phyloP scores from a whole-genome alignment of 768 basidiomycete genomes.

The Filobasidium wieringae region DNA sequence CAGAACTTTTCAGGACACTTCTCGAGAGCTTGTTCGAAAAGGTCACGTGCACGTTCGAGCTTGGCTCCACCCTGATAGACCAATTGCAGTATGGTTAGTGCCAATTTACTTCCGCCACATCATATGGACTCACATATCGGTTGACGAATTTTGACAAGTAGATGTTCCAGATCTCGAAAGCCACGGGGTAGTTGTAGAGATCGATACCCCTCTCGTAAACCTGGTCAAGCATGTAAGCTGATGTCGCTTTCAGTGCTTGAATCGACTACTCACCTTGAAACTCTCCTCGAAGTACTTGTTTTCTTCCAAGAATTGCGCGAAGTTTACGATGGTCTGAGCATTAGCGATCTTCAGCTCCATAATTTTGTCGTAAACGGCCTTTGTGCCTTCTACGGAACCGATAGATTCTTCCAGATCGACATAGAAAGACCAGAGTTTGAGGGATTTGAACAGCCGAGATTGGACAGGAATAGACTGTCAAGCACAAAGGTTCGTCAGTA shows the following conservation, averaged over 20 bases:
- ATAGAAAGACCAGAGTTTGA: slow-evolving; percentile 98
- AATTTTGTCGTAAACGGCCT: slow-evolving; percentile 90
- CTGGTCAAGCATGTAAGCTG: too few species aligned
- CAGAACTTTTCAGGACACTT: slow-evolving; percentile 91
- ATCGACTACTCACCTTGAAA: slow-evolving; percentile 85
- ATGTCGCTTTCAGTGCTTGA: too few species aligned
- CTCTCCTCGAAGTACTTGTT: slow-evolving; percentile 97
- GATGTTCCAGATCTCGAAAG: slow-evolving; percentile 98
- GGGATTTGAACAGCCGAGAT: slow-evolving; percentile 83
- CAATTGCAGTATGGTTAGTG: neutral
- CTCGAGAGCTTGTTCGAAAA: slow-evolving; percentile 94
- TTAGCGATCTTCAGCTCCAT: slow-evolving; percentile 93
- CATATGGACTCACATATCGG: slow-evolving; percentile 60
- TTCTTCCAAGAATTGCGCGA: slow-evolving; percentile 91
- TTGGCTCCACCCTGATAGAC: slow-evolving; percentile 68
- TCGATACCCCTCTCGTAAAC: slow-evolving; percentile 96
- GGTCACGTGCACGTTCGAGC: slow-evolving; percentile 86
- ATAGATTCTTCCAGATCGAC: slow-evolving; percentile 96
- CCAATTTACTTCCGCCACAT: neutral
- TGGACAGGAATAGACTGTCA: slow-evolving; percentile 68
- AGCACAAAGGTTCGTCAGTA: slow-evolving; percentile 15
- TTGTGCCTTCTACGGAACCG: slow-evolving; percentile 80
- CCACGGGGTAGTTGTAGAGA: slow-evolving; percentile 92
- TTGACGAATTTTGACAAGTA: slow-evolving; percentile 94
- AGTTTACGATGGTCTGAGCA: slow-evolving; percentile 94